A percentile compares a stretch with the other conserved stretches of the same genome.
These are phyloP conservation scores for Colletotrichum shisoi DNA, from an alignment of 2,329 filamentous ascomycete species.

Conservation along the genomic window DNA sequence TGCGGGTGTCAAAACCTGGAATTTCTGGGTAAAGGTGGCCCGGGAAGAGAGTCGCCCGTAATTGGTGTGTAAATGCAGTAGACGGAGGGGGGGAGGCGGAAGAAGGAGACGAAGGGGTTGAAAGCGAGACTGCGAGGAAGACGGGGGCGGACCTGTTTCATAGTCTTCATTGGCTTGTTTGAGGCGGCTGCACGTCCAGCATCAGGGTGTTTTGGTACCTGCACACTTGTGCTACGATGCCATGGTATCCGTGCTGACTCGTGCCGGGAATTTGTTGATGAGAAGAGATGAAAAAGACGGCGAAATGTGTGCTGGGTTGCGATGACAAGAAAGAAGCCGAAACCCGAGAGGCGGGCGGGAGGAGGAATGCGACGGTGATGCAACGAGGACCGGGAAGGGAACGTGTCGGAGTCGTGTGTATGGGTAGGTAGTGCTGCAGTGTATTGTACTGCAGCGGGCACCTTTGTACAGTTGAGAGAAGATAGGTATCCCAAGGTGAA, in stretches of 20 bases:
- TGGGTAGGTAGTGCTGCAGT: no score
- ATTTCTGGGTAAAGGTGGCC: slow-evolving; percentile 28
- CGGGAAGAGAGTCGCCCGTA: slow-evolving; percentile 31
- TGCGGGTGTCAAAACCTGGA: slow-evolving; percentile 4
- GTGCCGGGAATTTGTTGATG: background rate
- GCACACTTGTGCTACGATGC: background rate
- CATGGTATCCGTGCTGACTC: slow-evolving; percentile 23
- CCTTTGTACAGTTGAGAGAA: no score
- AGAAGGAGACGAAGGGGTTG: background rate
- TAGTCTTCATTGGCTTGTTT: slow-evolving; percentile 31
- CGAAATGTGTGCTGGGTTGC: background rate
- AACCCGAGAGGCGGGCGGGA: slow-evolving; percentile 17
- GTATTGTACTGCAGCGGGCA: no score
- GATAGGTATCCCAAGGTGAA: no score
- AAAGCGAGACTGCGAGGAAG: background rate
- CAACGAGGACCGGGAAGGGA: background rate
- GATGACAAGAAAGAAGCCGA: slow-evolving; percentile 22
- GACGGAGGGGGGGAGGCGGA: background rate
- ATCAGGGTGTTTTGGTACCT: slow-evolving; percentile 12
- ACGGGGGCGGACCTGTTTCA: slow-evolving; percentile 32
- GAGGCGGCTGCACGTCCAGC: slow-evolving; percentile 37
- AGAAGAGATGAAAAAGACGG: background rate
- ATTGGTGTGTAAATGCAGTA: background rate
- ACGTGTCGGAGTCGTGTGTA: no score
- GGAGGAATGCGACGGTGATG: background rate